Conservation (phyloP, 495 filamentous ascomycete genomes). For the Choiromyces venosus region DNA sequence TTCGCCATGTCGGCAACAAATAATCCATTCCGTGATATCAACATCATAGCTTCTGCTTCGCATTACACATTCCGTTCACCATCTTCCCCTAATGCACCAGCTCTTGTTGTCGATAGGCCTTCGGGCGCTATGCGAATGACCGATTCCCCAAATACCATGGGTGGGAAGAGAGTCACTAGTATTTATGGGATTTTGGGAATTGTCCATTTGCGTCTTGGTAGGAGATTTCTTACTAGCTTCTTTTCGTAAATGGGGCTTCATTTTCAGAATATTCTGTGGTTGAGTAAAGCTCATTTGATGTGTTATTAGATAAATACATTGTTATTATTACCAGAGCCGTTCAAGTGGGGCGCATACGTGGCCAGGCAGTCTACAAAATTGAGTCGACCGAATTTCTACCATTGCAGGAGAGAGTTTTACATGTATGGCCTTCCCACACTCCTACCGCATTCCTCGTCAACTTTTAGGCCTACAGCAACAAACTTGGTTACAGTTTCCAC, state of each 20-base stretch:
- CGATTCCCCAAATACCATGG: conserved; percentile 62
- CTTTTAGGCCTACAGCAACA: neutral
- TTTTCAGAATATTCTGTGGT: neutral
- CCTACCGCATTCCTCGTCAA: neutral
- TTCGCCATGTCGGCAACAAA: conserved; percentile 52
- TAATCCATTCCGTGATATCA: conserved; percentile 91
- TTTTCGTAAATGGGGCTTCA: neutral
- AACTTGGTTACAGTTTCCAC: neutral
- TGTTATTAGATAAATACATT: conserved; percentile 77
- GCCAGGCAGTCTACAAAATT: conserved; percentile 90
- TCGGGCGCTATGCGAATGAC: conserved; percentile 84
- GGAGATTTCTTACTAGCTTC: conserved; percentile 8
- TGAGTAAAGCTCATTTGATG: neutral
- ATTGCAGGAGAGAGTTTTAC: conserved; percentile 82
- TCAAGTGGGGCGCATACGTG: conserved; percentile 81
- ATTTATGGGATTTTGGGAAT: conserved; percentile 92
- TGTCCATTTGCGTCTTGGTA: conserved; percentile 84
- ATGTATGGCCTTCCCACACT: conserved; percentile 40
- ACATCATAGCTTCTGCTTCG: conserved; percentile 81
- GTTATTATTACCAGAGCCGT: conserved; percentile 92
- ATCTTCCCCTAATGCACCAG: conserved; percentile 79
- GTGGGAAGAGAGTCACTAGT: conserved; percentile 67
- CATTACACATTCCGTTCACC: conserved; percentile 96
- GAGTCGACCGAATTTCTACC: conserved; percentile 88
- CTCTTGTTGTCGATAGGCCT: conserved; percentile 81